phyloP scores from a whole-genome alignment of 2,329 filamentous ascomycete species.

The Lachnellula subtilissima region DNA sequence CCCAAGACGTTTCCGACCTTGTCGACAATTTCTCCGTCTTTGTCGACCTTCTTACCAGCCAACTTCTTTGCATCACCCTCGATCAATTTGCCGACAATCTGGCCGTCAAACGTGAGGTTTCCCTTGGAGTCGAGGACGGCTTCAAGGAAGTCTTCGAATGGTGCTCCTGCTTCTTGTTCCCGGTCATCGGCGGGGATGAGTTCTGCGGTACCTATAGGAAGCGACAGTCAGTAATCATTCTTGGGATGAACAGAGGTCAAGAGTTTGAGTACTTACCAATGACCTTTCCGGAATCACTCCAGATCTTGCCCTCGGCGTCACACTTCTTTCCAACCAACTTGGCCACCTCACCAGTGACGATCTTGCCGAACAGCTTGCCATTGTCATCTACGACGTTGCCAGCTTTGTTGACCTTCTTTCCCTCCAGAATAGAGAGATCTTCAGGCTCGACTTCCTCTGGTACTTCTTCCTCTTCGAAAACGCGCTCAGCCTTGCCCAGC shows the following conservation, averaged over 20 bases:
- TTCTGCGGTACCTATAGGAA: slow-evolving; percentile 51
- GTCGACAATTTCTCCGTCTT: slow-evolving; percentile 65
- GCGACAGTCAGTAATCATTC: not conserved
- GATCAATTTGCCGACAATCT: slow-evolving; percentile 54
- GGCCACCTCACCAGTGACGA: slow-evolving; percentile 59
- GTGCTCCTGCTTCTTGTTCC: slow-evolving; percentile 44
- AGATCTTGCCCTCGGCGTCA: slow-evolving; percentile 65
- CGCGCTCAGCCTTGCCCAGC: slow-evolving; percentile 34
- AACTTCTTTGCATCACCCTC: slow-evolving; percentile 61
- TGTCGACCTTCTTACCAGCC: slow-evolving; percentile 60
- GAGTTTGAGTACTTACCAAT: slow-evolving; percentile 33
- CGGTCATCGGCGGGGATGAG: slow-evolving; percentile 54
- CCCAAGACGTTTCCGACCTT: slow-evolving; percentile 63
- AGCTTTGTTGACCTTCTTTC: slow-evolving; percentile 53
- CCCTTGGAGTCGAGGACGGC: slow-evolving; percentile 51
- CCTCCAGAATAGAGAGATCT: slow-evolving; percentile 48
- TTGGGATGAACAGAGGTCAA: not conserved
- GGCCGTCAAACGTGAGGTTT: slow-evolving; percentile 45
- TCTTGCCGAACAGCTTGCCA: slow-evolving; percentile 53
- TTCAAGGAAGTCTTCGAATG: slow-evolving; percentile 55
- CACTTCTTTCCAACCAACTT: slow-evolving; percentile 59
- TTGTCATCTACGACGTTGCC: slow-evolving; percentile 53
- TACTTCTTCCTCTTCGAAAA: slow-evolving; percentile 31
- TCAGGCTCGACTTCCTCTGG: slow-evolving; percentile 20
- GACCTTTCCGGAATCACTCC: slow-evolving; percentile 64